Evolutionary conservation across 1,284 basidiomycete genomes (phyloP).

Genomic region (Trichosporon sp.): DNA sequence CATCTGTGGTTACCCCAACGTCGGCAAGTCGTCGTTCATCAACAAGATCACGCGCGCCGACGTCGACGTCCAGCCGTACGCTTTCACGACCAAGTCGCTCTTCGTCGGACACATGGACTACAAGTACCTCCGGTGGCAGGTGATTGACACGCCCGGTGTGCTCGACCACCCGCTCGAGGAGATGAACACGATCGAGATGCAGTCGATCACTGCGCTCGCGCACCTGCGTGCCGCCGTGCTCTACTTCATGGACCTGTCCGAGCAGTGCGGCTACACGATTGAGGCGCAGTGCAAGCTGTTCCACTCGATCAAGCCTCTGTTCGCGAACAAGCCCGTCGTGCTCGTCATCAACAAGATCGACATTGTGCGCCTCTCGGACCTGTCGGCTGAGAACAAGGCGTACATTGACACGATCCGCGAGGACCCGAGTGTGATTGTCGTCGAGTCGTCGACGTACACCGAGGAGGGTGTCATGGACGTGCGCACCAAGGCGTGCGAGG

Average conservation of each 20-base stretch:
- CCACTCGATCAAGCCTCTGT: constrained; percentile 95
- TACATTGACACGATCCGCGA: constrained; percentile 80
- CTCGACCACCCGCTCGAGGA: constrained; percentile 85
- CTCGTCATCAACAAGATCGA: constrained; percentile 96
- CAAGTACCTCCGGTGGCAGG: constrained; percentile 96
- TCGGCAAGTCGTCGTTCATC: constrained; percentile 94
- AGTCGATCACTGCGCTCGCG: constrained; percentile 91
- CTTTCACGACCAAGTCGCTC: constrained; percentile 93
- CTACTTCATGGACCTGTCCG: constrained; percentile 95
- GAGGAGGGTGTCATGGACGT: constrained; percentile 95
- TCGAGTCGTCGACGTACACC: constrained; percentile 84
- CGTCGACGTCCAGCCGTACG: constrained; percentile 95
- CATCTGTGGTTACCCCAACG: constrained; percentile 95
- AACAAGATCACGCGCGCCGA: constrained; percentile 97
- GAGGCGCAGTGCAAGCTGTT: constrained; percentile 95
- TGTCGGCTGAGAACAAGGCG: constrained; percentile 64
- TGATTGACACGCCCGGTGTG: constrained; percentile 91
- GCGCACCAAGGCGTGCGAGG: constrained; percentile 86
- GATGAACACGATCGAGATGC: constrained; percentile 99
- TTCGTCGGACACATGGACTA: constrained; percentile 96
- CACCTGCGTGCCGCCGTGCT: constrained; percentile 85
- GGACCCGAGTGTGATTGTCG: constrained; percentile 61
- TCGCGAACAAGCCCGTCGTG: constrained; percentile 81
- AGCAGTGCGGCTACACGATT: constrained; percentile 91
- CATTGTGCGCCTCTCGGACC: constrained; percentile 74